phyloP scores from a whole-genome alignment of 305 asterid species.

The Nicotiana rustica region DNA sequence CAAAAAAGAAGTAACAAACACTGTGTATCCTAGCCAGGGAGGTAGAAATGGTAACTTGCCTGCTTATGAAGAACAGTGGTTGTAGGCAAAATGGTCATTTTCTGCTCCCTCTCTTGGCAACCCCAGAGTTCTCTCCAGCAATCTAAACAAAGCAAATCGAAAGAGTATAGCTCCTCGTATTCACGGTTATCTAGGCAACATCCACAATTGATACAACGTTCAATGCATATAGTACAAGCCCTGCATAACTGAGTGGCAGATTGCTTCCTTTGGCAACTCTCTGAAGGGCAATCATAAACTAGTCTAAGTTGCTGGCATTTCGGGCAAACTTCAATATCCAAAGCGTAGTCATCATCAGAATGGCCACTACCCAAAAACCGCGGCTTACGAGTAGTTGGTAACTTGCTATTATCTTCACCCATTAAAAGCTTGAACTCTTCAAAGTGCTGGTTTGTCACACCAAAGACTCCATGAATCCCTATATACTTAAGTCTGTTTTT shows the following conservation, averaged over 20 bases:
- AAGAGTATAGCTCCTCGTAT: slow-evolving; percentile 36
- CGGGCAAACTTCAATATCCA: slow-evolving; percentile 41
- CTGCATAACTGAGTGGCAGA: slow-evolving; percentile 33
- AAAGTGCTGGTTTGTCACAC: slow-evolving; percentile 43
- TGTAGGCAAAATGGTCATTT: background rate
- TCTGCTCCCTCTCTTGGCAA: slow-evolving; percentile 3
- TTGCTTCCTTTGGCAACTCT: slow-evolving; percentile 38
- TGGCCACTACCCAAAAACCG: slow-evolving; percentile 31
- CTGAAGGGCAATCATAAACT: slow-evolving; percentile 42
- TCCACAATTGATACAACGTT: slow-evolving; percentile 39
- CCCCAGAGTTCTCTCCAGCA: slow-evolving; percentile 21
- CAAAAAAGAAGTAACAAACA: slow-evolving; percentile 21
- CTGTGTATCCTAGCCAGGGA: slow-evolving; percentile 24
- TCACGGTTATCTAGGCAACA: slow-evolving; percentile 34
- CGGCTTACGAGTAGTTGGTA: slow-evolving; percentile 22
- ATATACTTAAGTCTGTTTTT: slow-evolving; percentile 41
- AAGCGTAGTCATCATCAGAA: slow-evolving; percentile 37
- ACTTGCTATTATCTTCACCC: slow-evolving; percentile 36
- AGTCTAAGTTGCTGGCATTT: slow-evolving; percentile 34
- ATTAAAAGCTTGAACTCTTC: slow-evolving; percentile 49
- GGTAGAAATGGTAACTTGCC: background rate
- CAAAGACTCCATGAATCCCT: slow-evolving; percentile 47
- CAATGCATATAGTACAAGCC: slow-evolving; percentile 39
- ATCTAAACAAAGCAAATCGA: slow-evolving; percentile 36
- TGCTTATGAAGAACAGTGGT: background rate